These are phyloP conservation scores for Salix exigua DNA, from an alignment of 345 rosid species.

Conservation along the genomic window DNA sequence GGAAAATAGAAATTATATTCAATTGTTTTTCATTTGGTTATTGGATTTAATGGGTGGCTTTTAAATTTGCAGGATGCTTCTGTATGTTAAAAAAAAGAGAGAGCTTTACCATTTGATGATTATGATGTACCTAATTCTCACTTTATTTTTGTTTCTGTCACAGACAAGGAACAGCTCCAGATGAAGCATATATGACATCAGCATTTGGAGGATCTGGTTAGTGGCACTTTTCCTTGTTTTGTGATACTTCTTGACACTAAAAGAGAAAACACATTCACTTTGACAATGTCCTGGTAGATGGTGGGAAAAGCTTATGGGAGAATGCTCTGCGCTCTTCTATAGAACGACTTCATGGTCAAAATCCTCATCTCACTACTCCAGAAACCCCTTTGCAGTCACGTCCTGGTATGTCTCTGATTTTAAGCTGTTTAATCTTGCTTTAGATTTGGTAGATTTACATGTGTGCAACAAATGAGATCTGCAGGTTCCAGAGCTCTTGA, in stretches of 20 bases:
- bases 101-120: background rate
- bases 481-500: conserved; percentile 45
- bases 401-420: conserved; percentile 45
- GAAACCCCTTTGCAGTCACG: conserved; percentile 69
- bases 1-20: background rate
- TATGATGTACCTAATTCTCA: background rate
- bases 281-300: conserved; percentile 48
- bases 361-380: conserved; percentile 38
- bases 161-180: conserved; percentile 91
- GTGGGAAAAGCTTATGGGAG: conserved; percentile 81
- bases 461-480: conserved; percentile 15
- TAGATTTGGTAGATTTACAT: conserved; percentile 8
- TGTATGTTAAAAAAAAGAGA: background rate
- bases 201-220: conserved; percentile 94
- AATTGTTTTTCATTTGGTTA: background rate
- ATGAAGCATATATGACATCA: conserved; percentile 93
- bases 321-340: conserved; percentile 64
- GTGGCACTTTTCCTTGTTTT: conserved; percentile 19
- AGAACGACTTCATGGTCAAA: conserved; percentile 57
- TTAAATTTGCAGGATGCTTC: background rate
- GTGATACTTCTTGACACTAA: background rate
- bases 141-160: conserved; percentile 21
- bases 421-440: background rate
- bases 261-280: conserved; percentile 3
- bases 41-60: background rate